phyloP scores from a whole-genome alignment of 148 eudicot species.

The Fallopia convolvulus region DNA sequence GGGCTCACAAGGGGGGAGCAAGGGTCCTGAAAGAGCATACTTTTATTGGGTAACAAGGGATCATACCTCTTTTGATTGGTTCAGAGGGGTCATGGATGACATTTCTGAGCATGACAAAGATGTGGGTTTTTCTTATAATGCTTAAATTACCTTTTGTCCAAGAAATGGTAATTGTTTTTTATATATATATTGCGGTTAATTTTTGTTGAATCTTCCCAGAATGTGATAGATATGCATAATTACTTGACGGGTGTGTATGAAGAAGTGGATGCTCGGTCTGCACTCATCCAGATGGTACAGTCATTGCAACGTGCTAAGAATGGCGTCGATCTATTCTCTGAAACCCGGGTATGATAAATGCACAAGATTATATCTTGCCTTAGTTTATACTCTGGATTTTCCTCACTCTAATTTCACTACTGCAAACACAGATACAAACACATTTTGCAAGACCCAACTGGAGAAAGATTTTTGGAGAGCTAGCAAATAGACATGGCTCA shows the following conservation, averaged over 20 bases:
- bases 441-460: slow-evolving; percentile 99
- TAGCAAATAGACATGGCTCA: slow-evolving; percentile 37
- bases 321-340: slow-evolving; percentile 85
- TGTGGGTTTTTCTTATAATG: no score
- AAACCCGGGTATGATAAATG: slow-evolving; percentile 58
- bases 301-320: slow-evolving; percentile 90
- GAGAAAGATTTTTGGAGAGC: slow-evolving; percentile 62
- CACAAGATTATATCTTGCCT: no score
- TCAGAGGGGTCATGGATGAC: slow-evolving; percentile 92
- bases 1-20: slow-evolving; percentile 30
- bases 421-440: slow-evolving; percentile 57
- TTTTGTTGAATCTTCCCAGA: no score
- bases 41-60: slow-evolving; percentile 92
- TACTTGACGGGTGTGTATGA: slow-evolving; percentile 92
- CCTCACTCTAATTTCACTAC: neutral
- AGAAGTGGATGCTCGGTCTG: slow-evolving; percentile 98
- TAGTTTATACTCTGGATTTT: no score
- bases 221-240: no score
- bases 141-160: no score
- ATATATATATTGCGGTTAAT: no score
- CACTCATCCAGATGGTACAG: slow-evolving; percentile 89
- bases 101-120: slow-evolving; percentile 60
- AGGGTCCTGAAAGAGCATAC: slow-evolving; percentile 73
- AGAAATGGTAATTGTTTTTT: no score
- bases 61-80: slow-evolving; percentile 92